Evolutionary conservation across 345 rosid species (phyloP).

Genomic region (Hirschfeldia incana): DNA sequence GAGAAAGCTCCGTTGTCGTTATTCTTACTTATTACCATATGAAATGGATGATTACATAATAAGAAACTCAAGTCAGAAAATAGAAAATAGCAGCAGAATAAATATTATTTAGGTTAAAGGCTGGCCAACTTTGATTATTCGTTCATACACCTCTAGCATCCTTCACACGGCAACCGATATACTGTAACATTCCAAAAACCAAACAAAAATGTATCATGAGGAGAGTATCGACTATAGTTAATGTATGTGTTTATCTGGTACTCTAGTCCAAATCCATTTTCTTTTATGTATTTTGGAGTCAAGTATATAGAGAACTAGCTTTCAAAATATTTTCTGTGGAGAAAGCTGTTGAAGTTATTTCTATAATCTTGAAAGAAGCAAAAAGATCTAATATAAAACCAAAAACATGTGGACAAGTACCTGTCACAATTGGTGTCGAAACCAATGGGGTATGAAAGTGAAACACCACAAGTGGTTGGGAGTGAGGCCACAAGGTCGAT

Average conservation of each 20-base stretch:
- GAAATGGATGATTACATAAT: constrained; percentile 12
- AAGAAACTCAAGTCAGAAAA: constrained; percentile 5
- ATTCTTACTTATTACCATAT: constrained; percentile 11
- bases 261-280: background rate
- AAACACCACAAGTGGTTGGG: constrained; percentile 51
- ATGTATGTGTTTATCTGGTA: background rate
- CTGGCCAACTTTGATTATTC: constrained; percentile 31
- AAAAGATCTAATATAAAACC: background rate
- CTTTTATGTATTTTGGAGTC: background rate
- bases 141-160: constrained; percentile 15
- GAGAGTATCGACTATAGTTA: background rate
- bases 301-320: background rate
- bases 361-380: background rate
- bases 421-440: constrained; percentile 48
- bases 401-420: constrained; percentile 33
- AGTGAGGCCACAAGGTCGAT: constrained; percentile 37
- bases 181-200: constrained; percentile 27
- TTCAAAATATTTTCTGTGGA: background rate
- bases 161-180: constrained; percentile 32
- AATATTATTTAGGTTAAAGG: constrained; percentile 12
- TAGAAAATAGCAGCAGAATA: background rate
- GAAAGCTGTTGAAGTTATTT: background rate
- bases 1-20: background rate
- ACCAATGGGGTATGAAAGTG: constrained; percentile 63
- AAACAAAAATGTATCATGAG: background rate